A percentile compares a stretch with the other conserved stretches of the same genome.
Evolutionary conservation across 176 grass and related monocot species (phyloP).

Genomic region (Rhynchospora tenuis): DNA sequence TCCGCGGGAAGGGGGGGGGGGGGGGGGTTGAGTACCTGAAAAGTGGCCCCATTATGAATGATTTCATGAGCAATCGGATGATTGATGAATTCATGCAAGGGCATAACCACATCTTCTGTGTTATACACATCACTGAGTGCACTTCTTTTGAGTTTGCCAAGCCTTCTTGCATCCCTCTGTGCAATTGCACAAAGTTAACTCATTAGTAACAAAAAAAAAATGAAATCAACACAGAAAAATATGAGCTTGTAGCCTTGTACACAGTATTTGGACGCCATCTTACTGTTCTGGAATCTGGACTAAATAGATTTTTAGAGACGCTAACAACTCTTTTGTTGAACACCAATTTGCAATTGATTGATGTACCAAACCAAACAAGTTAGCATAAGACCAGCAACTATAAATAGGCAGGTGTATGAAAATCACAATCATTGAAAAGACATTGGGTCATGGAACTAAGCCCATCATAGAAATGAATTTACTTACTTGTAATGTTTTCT

Average conservation of each 20-base stretch:
- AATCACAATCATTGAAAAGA: not conserved
- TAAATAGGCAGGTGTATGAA: no score
- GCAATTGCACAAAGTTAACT: conserved; percentile 13
- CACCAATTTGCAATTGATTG: not conserved
- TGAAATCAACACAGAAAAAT: not conserved
- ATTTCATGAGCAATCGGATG: conserved; percentile 90
- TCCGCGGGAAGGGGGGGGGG: no score
- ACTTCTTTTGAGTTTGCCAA: conserved; percentile 35
- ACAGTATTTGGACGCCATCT: not conserved
- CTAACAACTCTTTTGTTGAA: not conserved
- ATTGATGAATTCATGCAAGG: conserved; percentile 77
- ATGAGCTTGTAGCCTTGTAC: not conserved
- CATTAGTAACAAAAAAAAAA: conserved; percentile 18
- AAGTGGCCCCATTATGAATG: conserved; percentile 92
- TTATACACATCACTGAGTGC: conserved; percentile 58
- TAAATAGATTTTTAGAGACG: not conserved
- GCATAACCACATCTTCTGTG: conserved; percentile 88
- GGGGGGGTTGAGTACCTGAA: conserved; percentile 61
- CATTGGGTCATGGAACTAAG: not conserved
- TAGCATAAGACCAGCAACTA: not conserved
- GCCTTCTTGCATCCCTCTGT: conserved; percentile 63
- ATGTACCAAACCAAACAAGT: not conserved
- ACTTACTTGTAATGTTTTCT: no score
- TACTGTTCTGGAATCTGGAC: not conserved
- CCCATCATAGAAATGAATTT: no score